Evolutionary conservation across 176 grass and related monocot species (phyloP), one percentile per base, ranked within the genome.

Genomic region (Carex pumila): DNA sequence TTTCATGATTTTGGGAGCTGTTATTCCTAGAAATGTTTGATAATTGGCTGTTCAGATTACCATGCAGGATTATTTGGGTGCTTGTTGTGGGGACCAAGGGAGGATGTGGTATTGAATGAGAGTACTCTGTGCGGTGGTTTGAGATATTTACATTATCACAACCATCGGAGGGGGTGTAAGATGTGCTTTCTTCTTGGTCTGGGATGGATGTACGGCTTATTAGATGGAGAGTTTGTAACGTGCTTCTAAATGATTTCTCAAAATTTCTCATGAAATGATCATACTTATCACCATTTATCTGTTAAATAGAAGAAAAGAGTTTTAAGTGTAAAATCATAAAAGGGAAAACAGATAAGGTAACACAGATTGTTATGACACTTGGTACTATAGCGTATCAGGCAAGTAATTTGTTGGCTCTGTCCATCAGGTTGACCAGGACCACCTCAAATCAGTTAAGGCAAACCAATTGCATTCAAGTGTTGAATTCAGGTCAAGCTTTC

Each of bases 241-340:
- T 95, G 90, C 89, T 99, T 84, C 86, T 84, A 84, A 99, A 99
- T 61, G 96, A 99, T 81, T 99, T 99, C 61, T 93, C 91, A n/a
- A 99, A 99, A 58, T 92, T 99, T 66, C 76, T 93, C 50, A 92
- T 64, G 68, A 99, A 99, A 88, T 36, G 87, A 78, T 93, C 85
- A 45, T 93, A 90, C 61, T 87, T 95, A 55, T 92, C 85, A 47
- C 96, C 96, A 90, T 99, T 90, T 84, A 94, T 89, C 96, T 99
- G 89, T 65, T 85, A 17, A 87, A 89, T 22, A 32, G 75, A 25
- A 70, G 25, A 71, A 80, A 81, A 18, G 79, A 64, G 14, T 22
- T 43, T 61, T 66, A 53, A 7, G 68, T 64, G 55, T 74, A 55
- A 65, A 25, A 53, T 12, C 6, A 5, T 71, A 47, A 47, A 47